A percentile compares a stretch with the other conserved stretches of the same genome.
Evolutionary conservation across 306 rosid species (phyloP).

Genomic region (Cucurbita pepo): DNA sequence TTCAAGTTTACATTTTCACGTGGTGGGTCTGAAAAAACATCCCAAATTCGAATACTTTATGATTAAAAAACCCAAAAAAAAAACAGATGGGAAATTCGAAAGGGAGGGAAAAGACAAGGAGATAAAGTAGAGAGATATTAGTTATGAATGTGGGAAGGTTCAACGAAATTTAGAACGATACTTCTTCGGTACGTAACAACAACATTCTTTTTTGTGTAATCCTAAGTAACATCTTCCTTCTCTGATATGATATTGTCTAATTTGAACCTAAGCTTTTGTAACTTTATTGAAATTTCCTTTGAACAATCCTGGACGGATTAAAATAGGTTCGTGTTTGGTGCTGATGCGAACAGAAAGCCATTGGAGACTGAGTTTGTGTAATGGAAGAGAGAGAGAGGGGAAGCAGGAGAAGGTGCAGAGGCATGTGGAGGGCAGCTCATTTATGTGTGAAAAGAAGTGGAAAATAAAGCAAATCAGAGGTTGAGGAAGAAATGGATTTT

Average conservation of each 20-base stretch:
- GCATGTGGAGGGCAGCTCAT: slow-evolving; percentile 69
- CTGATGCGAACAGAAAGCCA: not conserved
- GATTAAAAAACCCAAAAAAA: not conserved
- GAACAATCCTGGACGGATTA: no score
- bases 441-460: slow-evolving; percentile 15
- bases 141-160: not conserved
- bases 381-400: slow-evolving; percentile 5
- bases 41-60: not conserved
- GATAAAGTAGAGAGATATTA: not conserved
- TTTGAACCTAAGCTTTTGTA: no score
- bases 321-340: no score
- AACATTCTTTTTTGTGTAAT: not conserved
- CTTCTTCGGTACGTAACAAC: not conserved
- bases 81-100: not conserved
- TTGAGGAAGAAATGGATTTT: slow-evolving; percentile 72
- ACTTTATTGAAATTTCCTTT: no score
- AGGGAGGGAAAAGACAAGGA: not conserved
- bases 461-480: slow-evolving; percentile 25
- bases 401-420: slow-evolving; percentile 18
- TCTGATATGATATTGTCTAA: no score
- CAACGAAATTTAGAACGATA: not conserved
- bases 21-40: slow-evolving; percentile 30
- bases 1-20: slow-evolving; percentile 32
- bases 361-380: not conserved
- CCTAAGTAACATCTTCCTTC: no score